Conservation (phyloP, 257 asterid species). For the Gentiana macrophylla region DNA sequence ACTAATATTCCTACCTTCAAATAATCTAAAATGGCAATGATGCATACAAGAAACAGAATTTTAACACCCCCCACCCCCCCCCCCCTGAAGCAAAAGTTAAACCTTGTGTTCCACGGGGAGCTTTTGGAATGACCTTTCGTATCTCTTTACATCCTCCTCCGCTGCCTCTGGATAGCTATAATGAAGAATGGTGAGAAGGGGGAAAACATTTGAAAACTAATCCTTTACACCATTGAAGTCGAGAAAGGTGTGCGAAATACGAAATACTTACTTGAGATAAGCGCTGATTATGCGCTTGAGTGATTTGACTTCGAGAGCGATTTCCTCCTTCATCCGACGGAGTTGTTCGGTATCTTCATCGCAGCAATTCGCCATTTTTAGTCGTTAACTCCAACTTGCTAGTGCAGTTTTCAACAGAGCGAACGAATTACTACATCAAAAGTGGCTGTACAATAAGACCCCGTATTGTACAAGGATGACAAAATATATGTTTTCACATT, state of each 20-base stretch:
- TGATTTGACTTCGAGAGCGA: conserved; percentile 72
- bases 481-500: too few species aligned
- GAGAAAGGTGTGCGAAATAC: too few species aligned
- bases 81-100: conserved; percentile 5
- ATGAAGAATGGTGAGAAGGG: conserved; percentile 6
- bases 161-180: conserved; percentile 83
- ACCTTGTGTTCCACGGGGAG: conserved; percentile 69
- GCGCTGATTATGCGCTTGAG: conserved; percentile 86
- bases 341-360: conserved; percentile 33
- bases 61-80: too few species aligned
- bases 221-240: conserved; percentile 1
- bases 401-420: too few species aligned
- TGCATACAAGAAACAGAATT: background rate
- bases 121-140: conserved; percentile 54
- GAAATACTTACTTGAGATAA: conserved; percentile 50
- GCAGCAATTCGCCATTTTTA: background rate
- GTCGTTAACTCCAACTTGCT: too few species aligned
- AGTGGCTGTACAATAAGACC: too few species aligned
- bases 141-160: conserved; percentile 71
- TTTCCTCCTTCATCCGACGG: conserved; percentile 64
- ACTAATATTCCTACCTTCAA: too few species aligned
- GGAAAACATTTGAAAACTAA: background rate
- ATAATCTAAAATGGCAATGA: too few species aligned
- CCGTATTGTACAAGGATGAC: too few species aligned
- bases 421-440: too few species aligned